phyloP scores from a whole-genome alignment of 1,139 yeast species.

The Geotrichum carabidarum region DNA sequence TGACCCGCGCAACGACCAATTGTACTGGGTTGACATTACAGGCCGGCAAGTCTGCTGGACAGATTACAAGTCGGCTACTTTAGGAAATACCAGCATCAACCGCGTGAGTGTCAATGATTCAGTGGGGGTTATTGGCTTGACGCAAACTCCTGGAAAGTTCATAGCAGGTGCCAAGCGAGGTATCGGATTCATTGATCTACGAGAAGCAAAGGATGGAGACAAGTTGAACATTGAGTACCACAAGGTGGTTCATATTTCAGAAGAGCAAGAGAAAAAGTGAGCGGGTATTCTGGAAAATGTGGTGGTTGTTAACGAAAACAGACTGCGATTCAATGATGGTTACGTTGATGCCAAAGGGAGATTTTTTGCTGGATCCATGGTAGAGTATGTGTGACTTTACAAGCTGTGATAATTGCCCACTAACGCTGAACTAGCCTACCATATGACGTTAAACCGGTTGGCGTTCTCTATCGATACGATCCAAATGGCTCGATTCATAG shows the following conservation, averaged over 20 bases:
- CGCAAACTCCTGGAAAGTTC: slow-evolving; percentile 30
- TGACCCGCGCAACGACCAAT: slow-evolving; percentile 29
- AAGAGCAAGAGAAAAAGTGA: neutral
- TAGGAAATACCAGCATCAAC: slow-evolving; percentile 13
- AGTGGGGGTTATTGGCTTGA: slow-evolving; percentile 34
- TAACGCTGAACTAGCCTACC: neutral
- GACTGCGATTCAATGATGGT: slow-evolving; percentile 37
- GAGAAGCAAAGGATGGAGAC: slow-evolving; percentile 23
- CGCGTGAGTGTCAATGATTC: slow-evolving; percentile 24
- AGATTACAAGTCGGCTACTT: slow-evolving; percentile 25
- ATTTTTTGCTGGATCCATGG: slow-evolving; percentile 34
- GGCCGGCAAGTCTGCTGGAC: slow-evolving; percentile 31
- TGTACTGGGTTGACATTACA: slow-evolving; percentile 36
- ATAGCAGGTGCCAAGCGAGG: slow-evolving; percentile 34
- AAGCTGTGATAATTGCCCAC: neutral
- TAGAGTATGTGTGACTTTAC: slow-evolving; percentile 21
- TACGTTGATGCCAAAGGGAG: slow-evolving; percentile 38
- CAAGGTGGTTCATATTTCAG: slow-evolving; percentile 20
- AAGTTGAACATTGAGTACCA: slow-evolving; percentile 21
- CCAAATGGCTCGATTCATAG: slow-evolving; percentile 27
- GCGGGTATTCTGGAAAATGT: neutral
- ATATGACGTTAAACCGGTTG: slow-evolving; percentile 26
- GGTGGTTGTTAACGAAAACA: neutral
- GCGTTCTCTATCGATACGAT: slow-evolving; percentile 39
- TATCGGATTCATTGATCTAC: slow-evolving; percentile 31